A percentile compares a stretch with the other conserved stretches of the same genome.
These are phyloP conservation scores for Digitaria exilis DNA, from an alignment of 202 grass and related monocot genomes.

Conservation along the genomic window DNA sequence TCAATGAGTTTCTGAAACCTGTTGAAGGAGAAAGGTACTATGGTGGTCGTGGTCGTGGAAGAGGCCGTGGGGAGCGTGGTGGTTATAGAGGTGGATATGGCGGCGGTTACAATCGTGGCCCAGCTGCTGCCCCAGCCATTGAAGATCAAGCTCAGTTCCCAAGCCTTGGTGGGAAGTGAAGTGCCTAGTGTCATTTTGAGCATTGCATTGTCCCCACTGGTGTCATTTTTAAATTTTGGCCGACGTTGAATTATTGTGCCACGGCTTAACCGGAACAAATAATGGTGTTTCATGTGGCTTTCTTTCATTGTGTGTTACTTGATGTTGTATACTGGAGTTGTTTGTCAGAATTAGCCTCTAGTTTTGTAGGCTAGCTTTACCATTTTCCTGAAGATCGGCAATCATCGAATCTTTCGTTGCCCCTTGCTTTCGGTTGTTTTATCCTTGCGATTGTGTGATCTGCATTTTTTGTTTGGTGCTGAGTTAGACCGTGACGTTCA, in stretches of 20 bases:
- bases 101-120: conserved; percentile 40
- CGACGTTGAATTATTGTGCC: conserved; percentile 40
- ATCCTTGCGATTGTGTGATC: neutral
- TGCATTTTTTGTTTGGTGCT: neutral
- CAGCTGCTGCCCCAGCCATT: conserved; percentile 56
- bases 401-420: neutral
- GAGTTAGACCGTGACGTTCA: neutral
- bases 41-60: conserved; percentile 61
- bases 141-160: conserved; percentile 79
- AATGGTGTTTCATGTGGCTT: conserved; percentile 45
- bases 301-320: conserved; percentile 31
- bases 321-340: conserved; percentile 42
- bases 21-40: conserved; percentile 73
- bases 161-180: conserved; percentile 76
- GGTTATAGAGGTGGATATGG: conserved; percentile 55
- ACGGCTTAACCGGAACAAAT: conserved; percentile 55
- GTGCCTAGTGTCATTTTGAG: neutral
- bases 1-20: conserved; percentile 89
- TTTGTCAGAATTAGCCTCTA: conserved; percentile 46
- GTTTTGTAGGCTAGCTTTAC: conserved; percentile 51
- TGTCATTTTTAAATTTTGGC: conserved; percentile 55
- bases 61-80: conserved; percentile 61
- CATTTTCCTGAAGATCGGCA: conserved; percentile 17
- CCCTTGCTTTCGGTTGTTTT: neutral
- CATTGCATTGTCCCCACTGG: conserved; percentile 24